These are phyloP conservation scores for Phytophthora kernoviae DNA, from an alignment of 352 stramenopile species.

Conservation along the genomic window DNA sequence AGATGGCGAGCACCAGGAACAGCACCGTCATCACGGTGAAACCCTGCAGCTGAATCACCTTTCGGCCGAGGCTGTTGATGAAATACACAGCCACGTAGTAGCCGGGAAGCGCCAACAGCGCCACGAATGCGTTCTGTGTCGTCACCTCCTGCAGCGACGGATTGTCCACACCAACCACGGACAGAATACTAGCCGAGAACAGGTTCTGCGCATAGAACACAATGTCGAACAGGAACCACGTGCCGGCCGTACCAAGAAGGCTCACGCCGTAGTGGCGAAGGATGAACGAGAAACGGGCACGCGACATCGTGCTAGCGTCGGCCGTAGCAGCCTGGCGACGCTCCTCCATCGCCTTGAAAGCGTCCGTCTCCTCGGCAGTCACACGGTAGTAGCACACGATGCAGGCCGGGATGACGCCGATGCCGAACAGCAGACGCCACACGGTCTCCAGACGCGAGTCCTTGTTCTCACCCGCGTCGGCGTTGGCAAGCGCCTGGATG, in stretches of 20 bases:
- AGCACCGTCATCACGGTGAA: conserved; percentile 74
- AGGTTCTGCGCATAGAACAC: conserved; percentile 83
- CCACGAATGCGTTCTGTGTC: conserved; percentile 61
- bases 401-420: conserved; percentile 60
- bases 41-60: conserved; percentile 76
- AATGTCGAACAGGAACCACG: conserved; percentile 90
- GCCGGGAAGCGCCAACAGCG: conserved; percentile 77
- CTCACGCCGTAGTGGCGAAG: conserved; percentile 50
- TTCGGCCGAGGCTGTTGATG: conserved; percentile 73
- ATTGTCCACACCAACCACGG: conserved; percentile 57
- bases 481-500: conserved; percentile 50
- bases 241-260: conserved; percentile 70
- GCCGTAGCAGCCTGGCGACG: conserved; percentile 15
- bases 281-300: conserved; percentile 45
- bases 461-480: conserved; percentile 39
- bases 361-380: conserved; percentile 59
- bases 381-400: conserved; percentile 76
- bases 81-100: conserved; percentile 82
- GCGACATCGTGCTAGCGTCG: conserved; percentile 4
- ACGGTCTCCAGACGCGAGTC: conserved; percentile 57
- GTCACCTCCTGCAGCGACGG: conserved; percentile 58
- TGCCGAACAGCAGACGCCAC: conserved; percentile 67
- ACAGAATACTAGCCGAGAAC: conserved; percentile 75
- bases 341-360: conserved; percentile 43
- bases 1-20: conserved; percentile 63